phyloP scores from a whole-genome alignment of 257 asterid species.

The Primulina eburnea region DNA sequence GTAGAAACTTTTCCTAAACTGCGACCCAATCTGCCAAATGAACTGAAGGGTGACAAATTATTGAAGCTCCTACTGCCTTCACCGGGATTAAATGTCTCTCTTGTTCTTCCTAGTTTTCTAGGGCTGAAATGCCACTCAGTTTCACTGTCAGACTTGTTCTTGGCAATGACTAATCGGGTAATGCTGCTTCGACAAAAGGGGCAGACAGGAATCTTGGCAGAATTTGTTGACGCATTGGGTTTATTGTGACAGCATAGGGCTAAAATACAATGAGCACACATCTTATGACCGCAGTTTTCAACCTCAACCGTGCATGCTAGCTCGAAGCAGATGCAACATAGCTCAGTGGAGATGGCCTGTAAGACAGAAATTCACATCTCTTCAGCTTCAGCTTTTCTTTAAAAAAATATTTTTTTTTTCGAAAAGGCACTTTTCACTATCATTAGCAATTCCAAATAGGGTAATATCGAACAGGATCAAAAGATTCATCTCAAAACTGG shows the following conservation, averaged over 20 bases:
- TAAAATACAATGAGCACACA: conserved; percentile 77
- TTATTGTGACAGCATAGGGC: conserved; percentile 63
- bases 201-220: conserved; percentile 51
- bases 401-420: too few species aligned
- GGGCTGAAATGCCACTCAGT: conserved; percentile 44
- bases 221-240: conserved; percentile 38
- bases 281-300: conserved; percentile 70
- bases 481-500: not conserved
- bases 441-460: not conserved
- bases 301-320: conserved; percentile 67
- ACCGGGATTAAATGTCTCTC: conserved; percentile 40
- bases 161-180: conserved; percentile 44
- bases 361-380: conserved; percentile 7
- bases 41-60: conserved; percentile 52
- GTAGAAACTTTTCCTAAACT: conserved; percentile 54
- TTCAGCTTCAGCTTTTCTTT: not conserved
- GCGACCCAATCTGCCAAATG: conserved; percentile 54
- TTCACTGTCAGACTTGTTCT: conserved; percentile 36
- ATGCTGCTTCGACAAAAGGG: conserved; percentile 80
- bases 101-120: conserved; percentile 41
- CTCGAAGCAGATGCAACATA: conserved; percentile 86
- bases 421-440: not conserved
- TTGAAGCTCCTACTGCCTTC: conserved; percentile 66
- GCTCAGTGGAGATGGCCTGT: conserved; percentile 55
- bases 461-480: not conserved